Conservation (phyloP, 148 eudicot species). For the Vaccinium myrtillus region DNA sequence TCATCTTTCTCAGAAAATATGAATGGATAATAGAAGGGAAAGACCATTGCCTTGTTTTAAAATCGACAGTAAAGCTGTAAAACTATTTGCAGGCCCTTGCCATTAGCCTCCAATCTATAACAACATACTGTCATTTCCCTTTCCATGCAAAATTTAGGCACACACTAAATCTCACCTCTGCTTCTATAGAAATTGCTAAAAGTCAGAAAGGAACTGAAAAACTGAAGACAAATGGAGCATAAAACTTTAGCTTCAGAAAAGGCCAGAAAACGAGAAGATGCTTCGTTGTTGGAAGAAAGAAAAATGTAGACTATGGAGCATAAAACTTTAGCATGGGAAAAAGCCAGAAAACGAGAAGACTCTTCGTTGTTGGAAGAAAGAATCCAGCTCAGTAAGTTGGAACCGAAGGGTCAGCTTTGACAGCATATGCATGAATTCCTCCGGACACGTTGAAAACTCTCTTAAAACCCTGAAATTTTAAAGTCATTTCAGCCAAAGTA, state of each 20-base stretch:
- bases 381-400: slow-evolving; percentile 65
- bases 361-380: background rate
- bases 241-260: too few species aligned
- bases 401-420: slow-evolving; percentile 76
- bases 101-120: background rate
- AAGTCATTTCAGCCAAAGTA: slow-evolving; percentile 10
- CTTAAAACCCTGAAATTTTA: slow-evolving; percentile 65
- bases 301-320: background rate
- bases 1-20: background rate
- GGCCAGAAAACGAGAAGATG: too few species aligned
- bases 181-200: background rate
- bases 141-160: background rate
- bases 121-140: background rate
- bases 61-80: background rate
- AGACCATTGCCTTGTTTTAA: background rate
- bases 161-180: background rate
- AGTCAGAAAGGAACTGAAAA: background rate
- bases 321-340: background rate
- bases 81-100: background rate
- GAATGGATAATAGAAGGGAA: background rate
- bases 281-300: background rate
- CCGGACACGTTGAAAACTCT: slow-evolving; percentile 80
- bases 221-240: background rate
- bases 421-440: slow-evolving; percentile 89
- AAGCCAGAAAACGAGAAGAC: background rate